These are phyloP conservation scores for Brassica incana DNA, from an alignment of 345 rosid genomes.

Conservation along the genomic window DNA sequence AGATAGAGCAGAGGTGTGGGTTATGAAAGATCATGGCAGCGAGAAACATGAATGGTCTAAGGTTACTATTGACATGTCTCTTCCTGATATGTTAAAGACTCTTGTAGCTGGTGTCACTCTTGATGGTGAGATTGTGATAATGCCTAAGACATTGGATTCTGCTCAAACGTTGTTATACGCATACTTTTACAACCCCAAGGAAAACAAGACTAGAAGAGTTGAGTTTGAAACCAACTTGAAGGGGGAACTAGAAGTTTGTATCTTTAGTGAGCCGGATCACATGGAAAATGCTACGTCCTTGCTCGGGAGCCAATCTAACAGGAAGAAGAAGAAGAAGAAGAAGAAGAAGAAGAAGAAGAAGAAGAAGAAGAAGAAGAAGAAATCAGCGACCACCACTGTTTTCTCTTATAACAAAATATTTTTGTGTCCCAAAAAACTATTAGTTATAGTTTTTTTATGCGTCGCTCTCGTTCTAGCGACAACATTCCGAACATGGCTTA, in stretches of 20 bases:
- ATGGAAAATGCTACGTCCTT: neutral
- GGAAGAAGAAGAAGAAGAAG: neutral
- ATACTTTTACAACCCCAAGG: neutral
- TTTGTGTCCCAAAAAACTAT: neutral
- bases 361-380: neutral
- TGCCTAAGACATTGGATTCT: neutral
- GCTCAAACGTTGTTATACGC: neutral
- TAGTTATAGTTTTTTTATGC: neutral
- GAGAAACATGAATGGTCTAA: slow-evolving; percentile 3
- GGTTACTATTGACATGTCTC: neutral
- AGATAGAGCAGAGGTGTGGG: neutral
- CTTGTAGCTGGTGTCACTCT: slow-evolving; percentile 3
- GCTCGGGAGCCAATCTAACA: neutral
- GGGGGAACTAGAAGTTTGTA: neutral
- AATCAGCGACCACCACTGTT: neutral
- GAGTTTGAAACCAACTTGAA: neutral
- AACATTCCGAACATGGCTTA: neutral
- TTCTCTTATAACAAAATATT: neutral
- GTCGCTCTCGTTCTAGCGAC: neutral
- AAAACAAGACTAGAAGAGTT: neutral
- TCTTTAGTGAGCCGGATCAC: neutral
- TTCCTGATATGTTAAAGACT: neutral
- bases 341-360: neutral
- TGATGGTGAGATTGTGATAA: slow-evolving; percentile 15
- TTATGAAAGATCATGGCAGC: slow-evolving; percentile 2